Evolutionary conservation across 176 grass and related monocot genomes (phyloP).

Genomic region (Zoysia japonica): DNA sequence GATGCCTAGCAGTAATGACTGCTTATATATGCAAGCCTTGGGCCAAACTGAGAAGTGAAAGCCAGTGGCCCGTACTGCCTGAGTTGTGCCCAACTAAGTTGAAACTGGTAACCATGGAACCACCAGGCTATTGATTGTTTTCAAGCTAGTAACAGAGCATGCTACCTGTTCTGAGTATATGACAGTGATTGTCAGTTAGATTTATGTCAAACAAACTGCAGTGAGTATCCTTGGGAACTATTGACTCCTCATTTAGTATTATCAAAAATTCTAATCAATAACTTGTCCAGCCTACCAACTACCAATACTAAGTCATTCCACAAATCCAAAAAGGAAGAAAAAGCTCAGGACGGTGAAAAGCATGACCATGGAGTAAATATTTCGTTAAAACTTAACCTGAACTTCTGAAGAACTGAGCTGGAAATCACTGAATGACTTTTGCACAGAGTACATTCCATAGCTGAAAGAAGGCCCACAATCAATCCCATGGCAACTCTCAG

Average conservation of each 20-base stretch:
- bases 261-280: background rate
- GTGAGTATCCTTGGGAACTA: background rate
- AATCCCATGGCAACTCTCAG: slow-evolving; percentile 10
- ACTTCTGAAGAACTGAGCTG: slow-evolving; percentile 35
- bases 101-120: background rate
- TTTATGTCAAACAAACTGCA: background rate
- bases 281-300: background rate
- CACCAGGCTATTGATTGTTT: background rate
- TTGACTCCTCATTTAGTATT: background rate
- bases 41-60: background rate
- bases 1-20: background rate
- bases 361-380: slow-evolving; percentile 8
- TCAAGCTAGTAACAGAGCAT: no score
- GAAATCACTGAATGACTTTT: slow-evolving; percentile 19
- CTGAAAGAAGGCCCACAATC: slow-evolving; percentile 8
- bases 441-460: slow-evolving; percentile 24
- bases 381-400: slow-evolving; percentile 29
- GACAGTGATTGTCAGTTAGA: background rate
- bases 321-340: background rate
- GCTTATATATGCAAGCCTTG: background rate
- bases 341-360: background rate
- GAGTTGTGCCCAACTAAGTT: background rate
- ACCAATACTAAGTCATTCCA: background rate
- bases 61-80: background rate
- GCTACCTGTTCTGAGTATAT: background rate